Base-by-base conservation (phyloP, 2,329 filamentous ascomycete genomes). In the Penicillium expansum region DNA sequence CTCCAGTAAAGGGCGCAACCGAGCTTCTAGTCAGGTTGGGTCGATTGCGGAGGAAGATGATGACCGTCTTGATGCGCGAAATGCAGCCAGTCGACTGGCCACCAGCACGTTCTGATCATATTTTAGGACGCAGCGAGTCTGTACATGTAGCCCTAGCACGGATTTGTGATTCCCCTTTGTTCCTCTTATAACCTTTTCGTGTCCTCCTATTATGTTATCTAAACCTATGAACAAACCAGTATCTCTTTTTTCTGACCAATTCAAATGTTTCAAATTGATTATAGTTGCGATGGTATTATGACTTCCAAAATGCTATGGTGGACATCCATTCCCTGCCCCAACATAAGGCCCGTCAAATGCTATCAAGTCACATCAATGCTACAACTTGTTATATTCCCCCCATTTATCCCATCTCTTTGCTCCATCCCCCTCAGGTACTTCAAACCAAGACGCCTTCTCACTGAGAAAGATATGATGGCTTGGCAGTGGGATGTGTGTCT, bases 1-100 rank as follows among this genome's bases (percentile, higher is more conserved):
- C 16, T 67, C 69, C 30, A 71, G 65, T 29, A 73, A 67, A 37
- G 79, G 69, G 72, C 83, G 67, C 73, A 73, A 57, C 76, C 83
- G 66, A 76, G 76, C 67, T 66, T 74, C 73, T 24, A 79, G 77
- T 56, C 76, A 76, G 20, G 73, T 76, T 49, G 71, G 82, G 73
- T 75, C 76, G 14, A 69, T 75, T 39, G 63, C 66, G 11, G 74
- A 74, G 60, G 93, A 79, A 51, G 79, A 92, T 68, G 92, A 96
- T 68, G 94, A 99, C 75, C 84, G 92, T 53, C 86, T 99, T 58
- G 94, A 99, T 82, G 94, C 94, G 41, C 86, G 90, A 74, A 99
- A 97, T 77, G 94, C 94, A 52, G 94, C 94, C 35, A 96, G 91
- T 76, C 85, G 94, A 70, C 80, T 99, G 78, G 94, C 93, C 47